phyloP scores from a whole-genome alignment of 2,329 filamentous ascomycete species.

The Lasiodiplodia sp. region DNA sequence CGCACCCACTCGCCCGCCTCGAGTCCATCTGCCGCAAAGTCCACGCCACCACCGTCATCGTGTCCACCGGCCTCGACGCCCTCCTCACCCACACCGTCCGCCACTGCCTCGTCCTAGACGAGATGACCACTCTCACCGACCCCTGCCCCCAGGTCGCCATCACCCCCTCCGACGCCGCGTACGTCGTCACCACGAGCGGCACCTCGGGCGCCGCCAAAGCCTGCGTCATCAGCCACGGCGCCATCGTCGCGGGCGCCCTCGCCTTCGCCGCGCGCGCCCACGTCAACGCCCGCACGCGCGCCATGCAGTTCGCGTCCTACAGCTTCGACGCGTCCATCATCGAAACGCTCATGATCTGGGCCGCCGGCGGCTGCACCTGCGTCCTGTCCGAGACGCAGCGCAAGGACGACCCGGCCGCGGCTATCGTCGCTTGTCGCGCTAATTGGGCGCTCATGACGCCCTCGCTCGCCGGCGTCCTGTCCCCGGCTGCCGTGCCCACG shows the following conservation, averaged over 20 bases:
- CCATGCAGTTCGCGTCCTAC: slow-evolving; percentile 32
- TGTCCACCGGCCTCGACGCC: slow-evolving; percentile 33
- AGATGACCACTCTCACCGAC: no score
- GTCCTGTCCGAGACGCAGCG: slow-evolving; percentile 53
- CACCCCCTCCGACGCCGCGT: neutral
- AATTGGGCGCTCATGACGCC: slow-evolving; percentile 49
- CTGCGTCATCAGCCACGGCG: slow-evolving; percentile 41
- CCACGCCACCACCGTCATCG: slow-evolving; percentile 40
- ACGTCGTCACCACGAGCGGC: slow-evolving; percentile 46
- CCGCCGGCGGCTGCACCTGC: slow-evolving; percentile 49
- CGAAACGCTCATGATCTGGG: slow-evolving; percentile 45
- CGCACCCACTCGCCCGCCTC: neutral
- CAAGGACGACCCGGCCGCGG: slow-evolving; percentile 48
- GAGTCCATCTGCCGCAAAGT: slow-evolving; percentile 37
- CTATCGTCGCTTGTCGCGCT: slow-evolving; percentile 35
- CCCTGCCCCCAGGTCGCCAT: neutral
- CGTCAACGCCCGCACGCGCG: slow-evolving; percentile 32
- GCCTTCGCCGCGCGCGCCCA: neutral
- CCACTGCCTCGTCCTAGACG: neutral
- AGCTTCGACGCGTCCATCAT: slow-evolving; percentile 43
- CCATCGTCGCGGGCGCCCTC: slow-evolving; percentile 38
- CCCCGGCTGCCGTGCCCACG: slow-evolving; percentile 47
- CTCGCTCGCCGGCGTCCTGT: slow-evolving; percentile 46
- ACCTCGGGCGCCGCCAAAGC: slow-evolving; percentile 45
- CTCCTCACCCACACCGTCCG: slow-evolving; percentile 3